A percentile compares a stretch with the other conserved stretches of the same genome.
Evolutionary conservation across 768 basidiomycete genomes (phyloP).

Genomic region (Amanita inopinata): DNA sequence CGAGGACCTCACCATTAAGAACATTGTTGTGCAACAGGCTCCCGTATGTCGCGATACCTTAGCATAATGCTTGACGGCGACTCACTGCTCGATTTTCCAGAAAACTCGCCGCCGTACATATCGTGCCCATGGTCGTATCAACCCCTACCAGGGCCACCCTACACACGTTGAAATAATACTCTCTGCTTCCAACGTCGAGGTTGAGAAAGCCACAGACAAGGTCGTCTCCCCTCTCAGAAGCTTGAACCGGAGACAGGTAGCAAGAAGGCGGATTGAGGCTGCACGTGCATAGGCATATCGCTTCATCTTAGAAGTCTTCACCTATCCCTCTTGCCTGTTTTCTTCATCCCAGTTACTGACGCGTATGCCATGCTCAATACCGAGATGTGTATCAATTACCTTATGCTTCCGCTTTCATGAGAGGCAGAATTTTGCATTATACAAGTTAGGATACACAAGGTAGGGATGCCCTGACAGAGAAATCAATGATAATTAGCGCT

Average conservation of each 20-base stretch:
- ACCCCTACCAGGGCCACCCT: slow-evolving; percentile 98
- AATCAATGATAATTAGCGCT: no score
- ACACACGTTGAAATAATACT: slow-evolving; percentile 96
- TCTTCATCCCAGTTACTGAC: neutral
- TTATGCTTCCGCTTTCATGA: neutral
- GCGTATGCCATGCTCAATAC: slow-evolving; percentile 1
- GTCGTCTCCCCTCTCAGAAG: slow-evolving; percentile 46
- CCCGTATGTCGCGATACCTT: slow-evolving; percentile 52
- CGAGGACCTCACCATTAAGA: slow-evolving; percentile 90
- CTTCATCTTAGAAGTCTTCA: neutral
- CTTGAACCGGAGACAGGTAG: slow-evolving; percentile 79
- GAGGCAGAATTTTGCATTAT: no score
- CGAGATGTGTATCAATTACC: neutral
- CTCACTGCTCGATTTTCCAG: slow-evolving; percentile 28
- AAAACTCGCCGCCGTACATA: slow-evolving; percentile 99
- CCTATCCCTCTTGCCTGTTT: neutral
- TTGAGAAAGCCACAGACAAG: slow-evolving; percentile 90
- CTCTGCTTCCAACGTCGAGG: slow-evolving; percentile 64
- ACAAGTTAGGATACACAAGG: no score
- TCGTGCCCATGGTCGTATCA: slow-evolving; percentile 96
- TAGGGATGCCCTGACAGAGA: no score
- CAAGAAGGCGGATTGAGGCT: slow-evolving; percentile 83
- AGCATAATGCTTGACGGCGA: neutral
- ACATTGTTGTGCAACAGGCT: slow-evolving; percentile 97
- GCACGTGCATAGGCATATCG: slow-evolving; percentile 24